These are phyloP conservation scores for Populus ilicifolia DNA, from an alignment of 345 rosid genomes.

Conservation along the genomic window DNA sequence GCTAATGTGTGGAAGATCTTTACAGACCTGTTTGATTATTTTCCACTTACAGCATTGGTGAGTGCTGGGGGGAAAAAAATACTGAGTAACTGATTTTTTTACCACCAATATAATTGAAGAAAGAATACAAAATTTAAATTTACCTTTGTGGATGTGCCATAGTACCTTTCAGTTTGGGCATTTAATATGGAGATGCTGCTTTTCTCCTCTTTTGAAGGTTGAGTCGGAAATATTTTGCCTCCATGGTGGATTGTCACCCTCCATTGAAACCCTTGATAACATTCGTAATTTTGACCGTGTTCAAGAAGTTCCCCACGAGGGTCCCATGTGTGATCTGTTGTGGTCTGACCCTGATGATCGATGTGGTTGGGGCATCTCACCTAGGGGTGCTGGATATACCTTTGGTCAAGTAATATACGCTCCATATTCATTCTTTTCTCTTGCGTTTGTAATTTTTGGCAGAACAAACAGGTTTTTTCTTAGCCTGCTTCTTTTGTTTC, in stretches of 20 bases:
- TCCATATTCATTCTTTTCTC: neutral
- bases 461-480: neutral
- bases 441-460: neutral
- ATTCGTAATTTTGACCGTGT: conserved; percentile 88
- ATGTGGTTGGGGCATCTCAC: conserved; percentile 97
- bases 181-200: neutral
- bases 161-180: neutral
- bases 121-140: neutral
- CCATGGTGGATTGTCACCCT: conserved; percentile 90
- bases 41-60: conserved; percentile 95
- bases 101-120: no score
- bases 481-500: conserved; percentile 7
- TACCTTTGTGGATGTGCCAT: neutral
- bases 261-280: conserved; percentile 85
- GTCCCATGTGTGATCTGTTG: conserved; percentile 97
- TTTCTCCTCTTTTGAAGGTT: conserved; percentile 47
- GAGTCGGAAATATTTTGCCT: conserved; percentile 94
- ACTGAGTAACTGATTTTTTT: neutral
- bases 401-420: conserved; percentile 73
- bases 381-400: conserved; percentile 95
- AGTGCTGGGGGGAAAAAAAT: conserved; percentile 24
- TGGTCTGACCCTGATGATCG: conserved; percentile 99
- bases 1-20: conserved; percentile 91
- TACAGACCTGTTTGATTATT: conserved; percentile 92
- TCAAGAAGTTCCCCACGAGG: conserved; percentile 98